Percentiles rank a stretch among this genome's conserved stretches.
Evolutionary conservation across 192 early-diverging fungal species (phyloP).

Genomic region (Gamsiella multidivaricata): DNA sequence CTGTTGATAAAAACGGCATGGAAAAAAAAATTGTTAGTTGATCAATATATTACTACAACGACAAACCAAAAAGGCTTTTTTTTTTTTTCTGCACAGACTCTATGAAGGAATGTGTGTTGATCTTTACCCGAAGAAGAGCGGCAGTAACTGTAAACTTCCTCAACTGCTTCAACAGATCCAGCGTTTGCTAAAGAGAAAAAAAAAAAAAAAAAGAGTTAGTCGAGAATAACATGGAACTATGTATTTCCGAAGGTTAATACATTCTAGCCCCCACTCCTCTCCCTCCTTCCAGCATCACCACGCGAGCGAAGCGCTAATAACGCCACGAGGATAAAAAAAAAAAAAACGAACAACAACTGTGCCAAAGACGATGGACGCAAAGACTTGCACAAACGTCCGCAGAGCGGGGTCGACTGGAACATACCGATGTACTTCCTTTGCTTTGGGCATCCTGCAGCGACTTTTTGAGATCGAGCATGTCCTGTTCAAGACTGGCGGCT

Average conservation of each 20-base stretch:
- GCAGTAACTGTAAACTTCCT: conserved; percentile 59
- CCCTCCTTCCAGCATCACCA: neutral
- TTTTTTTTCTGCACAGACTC: too few species aligned
- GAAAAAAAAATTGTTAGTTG: conserved; percentile 1
- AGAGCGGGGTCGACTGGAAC: neutral
- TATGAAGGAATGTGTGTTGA: neutral
- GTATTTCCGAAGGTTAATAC: too few species aligned
- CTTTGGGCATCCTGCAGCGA: conserved; percentile 38
- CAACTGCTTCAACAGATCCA: conserved; percentile 60
- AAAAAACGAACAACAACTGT: neutral
- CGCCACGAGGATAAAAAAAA: neutral
- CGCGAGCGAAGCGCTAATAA: neutral
- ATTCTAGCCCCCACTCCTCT: too few species aligned
- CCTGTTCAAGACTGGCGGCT: conserved; percentile 34
- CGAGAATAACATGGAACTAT: too few species aligned
- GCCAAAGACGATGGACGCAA: neutral
- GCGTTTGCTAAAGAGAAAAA: conserved; percentile 50
- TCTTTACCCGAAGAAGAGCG: conserved; percentile 66
- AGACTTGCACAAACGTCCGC: neutral
- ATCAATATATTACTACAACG: too few species aligned
- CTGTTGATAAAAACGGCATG: conserved; percentile 54
- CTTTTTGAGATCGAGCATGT: conserved; percentile 53
- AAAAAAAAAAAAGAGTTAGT: neutral
- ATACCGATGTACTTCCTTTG: conserved; percentile 39
- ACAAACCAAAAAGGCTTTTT: too few species aligned